Percentiles rank a stretch among this genome's conserved stretches.
Conservation (phyloP, 208 protist species). For the Leishmania major region DNA sequence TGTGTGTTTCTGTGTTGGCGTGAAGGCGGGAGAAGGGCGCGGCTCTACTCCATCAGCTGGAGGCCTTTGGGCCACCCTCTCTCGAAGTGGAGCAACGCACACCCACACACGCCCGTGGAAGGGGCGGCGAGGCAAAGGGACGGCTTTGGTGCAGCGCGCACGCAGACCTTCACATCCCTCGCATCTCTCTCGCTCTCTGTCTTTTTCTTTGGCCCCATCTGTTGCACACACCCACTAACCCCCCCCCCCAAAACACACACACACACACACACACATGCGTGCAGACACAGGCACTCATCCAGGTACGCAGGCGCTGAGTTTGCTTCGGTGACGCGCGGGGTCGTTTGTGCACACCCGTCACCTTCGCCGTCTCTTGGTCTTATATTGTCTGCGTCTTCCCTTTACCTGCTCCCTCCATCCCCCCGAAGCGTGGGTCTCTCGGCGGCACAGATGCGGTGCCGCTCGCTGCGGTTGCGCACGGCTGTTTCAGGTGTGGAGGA, state of each 20-base stretch:
- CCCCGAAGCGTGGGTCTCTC: background rate
- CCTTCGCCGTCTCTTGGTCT: background rate
- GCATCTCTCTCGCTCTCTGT: background rate
- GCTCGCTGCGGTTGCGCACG: conserved; percentile 9
- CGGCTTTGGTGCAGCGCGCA: background rate
- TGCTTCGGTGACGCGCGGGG: background rate
- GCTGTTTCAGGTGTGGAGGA: conserved; percentile 40
- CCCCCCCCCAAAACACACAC: no score
- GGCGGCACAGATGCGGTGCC: conserved; percentile 13
- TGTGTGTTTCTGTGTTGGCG: background rate
- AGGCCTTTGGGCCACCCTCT: background rate
- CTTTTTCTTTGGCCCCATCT: background rate
- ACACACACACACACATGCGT: background rate
- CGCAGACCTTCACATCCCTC: background rate
- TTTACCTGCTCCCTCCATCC: background rate
- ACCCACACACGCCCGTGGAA: background rate
- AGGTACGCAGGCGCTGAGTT: background rate
- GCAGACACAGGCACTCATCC: background rate
- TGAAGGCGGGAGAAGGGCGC: background rate
- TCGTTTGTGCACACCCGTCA: background rate
- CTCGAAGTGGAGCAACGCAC: background rate
- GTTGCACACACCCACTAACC: background rate
- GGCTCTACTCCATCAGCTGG: background rate
- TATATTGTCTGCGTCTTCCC: background rate
- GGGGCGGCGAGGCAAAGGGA: background rate